Evolutionary conservation across 345 rosid genomes (phyloP).

Genomic region (Gossypium stocksii): DNA sequence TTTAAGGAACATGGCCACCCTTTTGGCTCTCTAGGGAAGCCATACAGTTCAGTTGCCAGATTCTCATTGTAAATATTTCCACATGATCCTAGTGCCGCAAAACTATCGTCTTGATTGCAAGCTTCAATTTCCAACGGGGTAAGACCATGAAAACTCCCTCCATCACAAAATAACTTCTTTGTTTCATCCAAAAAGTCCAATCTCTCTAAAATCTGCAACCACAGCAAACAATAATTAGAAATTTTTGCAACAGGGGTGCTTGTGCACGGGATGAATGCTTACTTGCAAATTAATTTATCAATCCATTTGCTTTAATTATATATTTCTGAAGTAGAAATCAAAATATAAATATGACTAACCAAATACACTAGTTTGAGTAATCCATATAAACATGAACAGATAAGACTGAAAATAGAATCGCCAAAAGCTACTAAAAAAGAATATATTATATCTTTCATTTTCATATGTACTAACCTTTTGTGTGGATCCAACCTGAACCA

Average conservation of each 20-base stretch:
- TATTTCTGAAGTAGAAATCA: not conserved
- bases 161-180: constrained; percentile 36
- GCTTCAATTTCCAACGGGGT: constrained; percentile 26
- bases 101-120: constrained; percentile 44
- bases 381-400: not conserved
- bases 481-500: constrained; percentile 76
- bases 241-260: not conserved
- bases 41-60: constrained; percentile 33
- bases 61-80: constrained; percentile 30
- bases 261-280: not conserved
- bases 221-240: constrained; percentile 3
- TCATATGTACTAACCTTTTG: constrained; percentile 51
- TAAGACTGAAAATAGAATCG: not conserved
- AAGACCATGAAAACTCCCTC: constrained; percentile 17
- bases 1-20: constrained; percentile 32
- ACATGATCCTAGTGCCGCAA: constrained; percentile 43
- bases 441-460: not conserved
- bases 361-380: not conserved
- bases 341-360: not conserved
- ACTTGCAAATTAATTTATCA: not conserved
- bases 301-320: not conserved
- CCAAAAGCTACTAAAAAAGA: not conserved
- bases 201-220: constrained; percentile 60
- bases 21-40: constrained; percentile 36
- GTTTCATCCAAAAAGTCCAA: constrained; percentile 51